Evolutionary conservation across 2,329 filamentous ascomycete genomes (phyloP).

Genomic region (Paraphaeosphaeria sporulosa): DNA sequence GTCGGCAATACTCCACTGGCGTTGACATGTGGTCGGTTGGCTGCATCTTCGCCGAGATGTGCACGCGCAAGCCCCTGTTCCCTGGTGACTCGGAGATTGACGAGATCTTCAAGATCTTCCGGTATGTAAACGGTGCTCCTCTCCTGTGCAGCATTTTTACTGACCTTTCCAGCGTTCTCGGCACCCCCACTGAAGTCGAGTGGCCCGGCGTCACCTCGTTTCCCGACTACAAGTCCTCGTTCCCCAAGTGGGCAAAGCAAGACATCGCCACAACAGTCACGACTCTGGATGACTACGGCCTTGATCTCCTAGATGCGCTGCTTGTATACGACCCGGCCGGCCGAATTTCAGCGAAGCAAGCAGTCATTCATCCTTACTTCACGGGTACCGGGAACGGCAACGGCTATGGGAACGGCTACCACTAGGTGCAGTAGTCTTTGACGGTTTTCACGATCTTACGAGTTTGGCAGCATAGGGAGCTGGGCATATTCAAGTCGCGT

Average conservation of each 20-base stretch:
- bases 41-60: constrained; percentile 97
- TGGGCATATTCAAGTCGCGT: constrained; percentile 10
- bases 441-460: constrained; percentile 42
- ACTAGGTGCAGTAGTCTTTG: constrained; percentile 30
- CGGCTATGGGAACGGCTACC: constrained; percentile 46
- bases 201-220: constrained; percentile 96
- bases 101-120: constrained; percentile 94
- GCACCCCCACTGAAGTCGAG: constrained; percentile 79
- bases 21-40: constrained; percentile 97
- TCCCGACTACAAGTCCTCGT: constrained; percentile 90
- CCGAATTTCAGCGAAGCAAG: constrained; percentile 88
- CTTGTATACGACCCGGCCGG: constrained; percentile 87
- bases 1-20: constrained; percentile 90
- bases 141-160: not conserved
- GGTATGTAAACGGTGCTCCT: constrained; percentile 58
- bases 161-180: constrained; percentile 62
- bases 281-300: constrained; percentile 74
- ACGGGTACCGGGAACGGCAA: constrained; percentile 58
- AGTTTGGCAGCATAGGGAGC: constrained; percentile 28
- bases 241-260: constrained; percentile 88
- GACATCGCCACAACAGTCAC: constrained; percentile 70
- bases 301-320: constrained; percentile 73
- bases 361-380: constrained; percentile 86
- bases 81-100: constrained; percentile 93
- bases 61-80: constrained; percentile 89